Base-by-base conservation (phyloP, 176 grass and related monocot genomes). In the Carex myosuroides region DNA sequence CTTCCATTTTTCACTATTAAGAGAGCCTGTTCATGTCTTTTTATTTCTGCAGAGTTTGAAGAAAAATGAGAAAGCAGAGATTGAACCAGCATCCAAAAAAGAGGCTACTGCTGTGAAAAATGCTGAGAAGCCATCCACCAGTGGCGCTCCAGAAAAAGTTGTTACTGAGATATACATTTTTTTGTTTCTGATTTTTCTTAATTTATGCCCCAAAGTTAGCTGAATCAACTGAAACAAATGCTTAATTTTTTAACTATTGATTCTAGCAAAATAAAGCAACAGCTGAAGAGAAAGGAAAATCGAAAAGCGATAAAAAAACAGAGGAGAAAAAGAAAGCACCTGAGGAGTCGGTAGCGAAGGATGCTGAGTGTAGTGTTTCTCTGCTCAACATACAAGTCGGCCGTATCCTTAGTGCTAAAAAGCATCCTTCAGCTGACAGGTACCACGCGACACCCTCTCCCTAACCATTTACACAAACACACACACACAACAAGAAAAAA, bases 401-500 rank as follows among this genome's bases (percentile, higher is more conserved):
- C 60, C 17, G 93, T 70, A 95, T 98, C 83, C 85, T 88, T 16
- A 98, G 92, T 84, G 96, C 93, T 84, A 95, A 91, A 91, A 95
- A 90, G 62, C 96, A 95, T 60, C 96, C 96, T 88, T 99, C 96
- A 85, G 96, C 96, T 90, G 96, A 99, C 85, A 95, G 92, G 96
- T 98, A 83, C 13, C 69, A 62, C 39, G 72, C 18, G 56, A 74
- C 59, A 82, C 74, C 10, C 54, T 35, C 30, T 79, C 16, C 8
- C 18, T 22, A 79, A 72, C 61, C 13, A 55, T 52, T 1, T 52
- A 55, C 52, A 52, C 42, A 60, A 22, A 62, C 22, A 26, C 26
- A 26, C 41, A 41, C 5, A 58, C 26, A 55, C 68, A 83, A 21
- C 32, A 65, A n/a, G 81, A 41, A 24, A 78, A 30, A 13, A 20